Conservation (phyloP, 2,329 filamentous ascomycete genomes). For the Claviceps sp. region DNA sequence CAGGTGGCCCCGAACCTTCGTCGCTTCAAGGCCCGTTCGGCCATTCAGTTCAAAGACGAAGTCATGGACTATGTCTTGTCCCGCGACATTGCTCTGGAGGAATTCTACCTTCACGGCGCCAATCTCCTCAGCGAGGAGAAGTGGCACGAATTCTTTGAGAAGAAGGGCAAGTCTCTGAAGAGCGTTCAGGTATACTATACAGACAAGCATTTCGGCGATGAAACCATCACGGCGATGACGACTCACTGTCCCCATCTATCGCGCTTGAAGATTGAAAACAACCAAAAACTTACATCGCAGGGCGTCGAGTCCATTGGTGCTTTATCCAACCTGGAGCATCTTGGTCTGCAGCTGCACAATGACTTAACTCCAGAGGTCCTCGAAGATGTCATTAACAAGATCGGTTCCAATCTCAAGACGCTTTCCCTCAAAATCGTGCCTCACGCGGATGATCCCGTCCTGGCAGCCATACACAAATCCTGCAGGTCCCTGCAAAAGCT, state of each 20-base stretch:
- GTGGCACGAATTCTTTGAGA: constrained; percentile 58
- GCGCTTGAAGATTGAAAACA: constrained; percentile 69
- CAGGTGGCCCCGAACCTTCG: constrained; percentile 57
- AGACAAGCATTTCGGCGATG: constrained; percentile 67
- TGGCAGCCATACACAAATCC: constrained; percentile 55
- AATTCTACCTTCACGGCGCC: constrained; percentile 67
- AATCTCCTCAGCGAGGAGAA: constrained; percentile 68
- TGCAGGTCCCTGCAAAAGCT: constrained; percentile 62
- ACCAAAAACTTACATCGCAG: constrained; percentile 55
- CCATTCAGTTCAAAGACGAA: constrained; percentile 81
- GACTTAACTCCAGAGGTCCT: constrained; percentile 44
- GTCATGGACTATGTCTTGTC: constrained; percentile 70
- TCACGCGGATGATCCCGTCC: constrained; percentile 52
- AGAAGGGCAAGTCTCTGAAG: constrained; percentile 51
- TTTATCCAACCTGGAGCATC: constrained; percentile 52
- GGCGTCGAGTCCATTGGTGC: constrained; percentile 52
- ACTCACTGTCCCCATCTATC: constrained; percentile 52
- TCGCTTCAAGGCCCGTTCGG: constrained; percentile 64
- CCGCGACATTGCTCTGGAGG: constrained; percentile 54
- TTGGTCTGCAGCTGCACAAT: constrained; percentile 57
- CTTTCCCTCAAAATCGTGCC: constrained; percentile 62
- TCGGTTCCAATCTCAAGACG: constrained; percentile 58
- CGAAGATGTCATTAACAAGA: constrained; percentile 42
- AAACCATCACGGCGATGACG: constrained; percentile 48
- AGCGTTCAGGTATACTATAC: constrained; percentile 70